Evolutionary conservation across 345 rosid genomes (phyloP).

Genomic region (Turritis glabra): DNA sequence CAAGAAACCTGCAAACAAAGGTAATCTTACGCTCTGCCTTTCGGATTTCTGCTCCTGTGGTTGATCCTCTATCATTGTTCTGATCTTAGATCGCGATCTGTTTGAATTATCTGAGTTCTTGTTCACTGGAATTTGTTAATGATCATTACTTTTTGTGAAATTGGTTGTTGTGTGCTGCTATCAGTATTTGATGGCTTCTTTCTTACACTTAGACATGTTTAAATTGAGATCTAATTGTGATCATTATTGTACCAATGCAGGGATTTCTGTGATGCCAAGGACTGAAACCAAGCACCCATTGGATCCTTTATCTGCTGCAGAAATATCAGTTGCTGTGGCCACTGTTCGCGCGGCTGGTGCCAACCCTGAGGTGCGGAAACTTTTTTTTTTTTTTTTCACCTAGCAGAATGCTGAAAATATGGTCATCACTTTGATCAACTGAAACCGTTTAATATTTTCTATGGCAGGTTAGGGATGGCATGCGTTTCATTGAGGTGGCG

Average conservation of each 20-base stretch:
- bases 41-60: constrained; percentile 2
- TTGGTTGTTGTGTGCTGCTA: constrained; percentile 2
- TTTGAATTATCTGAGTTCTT: neutral
- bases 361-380: constrained; percentile 73
- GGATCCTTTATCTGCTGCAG: constrained; percentile 88
- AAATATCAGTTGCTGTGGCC: constrained; percentile 85
- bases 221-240: constrained; percentile 4
- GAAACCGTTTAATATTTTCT: constrained; percentile 22
- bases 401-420: neutral
- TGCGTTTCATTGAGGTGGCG: constrained; percentile 91
- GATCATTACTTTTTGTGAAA: neutral
- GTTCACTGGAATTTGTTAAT: constrained; percentile 8
- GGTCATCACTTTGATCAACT: neutral
- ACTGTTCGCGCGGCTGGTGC: constrained; percentile 94
- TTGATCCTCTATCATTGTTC: neutral
- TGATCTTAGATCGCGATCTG: constrained; percentile 8
- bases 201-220: neutral
- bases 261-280: constrained; percentile 65
- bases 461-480: constrained; percentile 82
- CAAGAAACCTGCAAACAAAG: constrained; percentile 56
- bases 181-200: neutral
- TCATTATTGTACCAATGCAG: constrained; percentile 35
- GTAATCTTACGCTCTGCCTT: constrained; percentile 32
- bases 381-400: neutral
- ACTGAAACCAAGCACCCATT: constrained; percentile 83